Conservation (phyloP, 2,329 filamentous ascomycete species). For the Colletotrichum limetticola region DNA sequence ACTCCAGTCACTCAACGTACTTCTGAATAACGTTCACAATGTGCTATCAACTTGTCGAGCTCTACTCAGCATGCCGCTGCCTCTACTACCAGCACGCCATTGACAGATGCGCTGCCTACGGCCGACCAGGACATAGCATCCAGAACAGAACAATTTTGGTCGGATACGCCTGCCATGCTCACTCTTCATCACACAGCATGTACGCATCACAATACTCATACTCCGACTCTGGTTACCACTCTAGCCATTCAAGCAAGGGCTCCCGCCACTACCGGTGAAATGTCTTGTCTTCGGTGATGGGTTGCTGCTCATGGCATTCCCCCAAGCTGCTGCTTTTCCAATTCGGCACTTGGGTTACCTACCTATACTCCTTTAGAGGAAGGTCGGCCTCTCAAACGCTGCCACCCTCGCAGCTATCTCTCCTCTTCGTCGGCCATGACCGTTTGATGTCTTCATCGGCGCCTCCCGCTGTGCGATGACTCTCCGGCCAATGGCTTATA, state of each 20-base stretch:
- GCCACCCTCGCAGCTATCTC: constrained; percentile 60
- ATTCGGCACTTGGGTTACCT: constrained; percentile 57
- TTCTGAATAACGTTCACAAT: constrained; percentile 58
- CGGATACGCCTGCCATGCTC: constrained; percentile 78
- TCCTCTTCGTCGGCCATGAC: constrained; percentile 59
- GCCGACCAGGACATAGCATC: constrained; percentile 76
- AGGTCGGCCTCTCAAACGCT: constrained; percentile 46
- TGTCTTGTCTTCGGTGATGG: constrained; percentile 62
- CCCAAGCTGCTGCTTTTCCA: constrained; percentile 55
- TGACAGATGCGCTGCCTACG: constrained; percentile 82
- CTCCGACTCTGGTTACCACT: constrained; percentile 66
- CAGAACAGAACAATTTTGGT: constrained; percentile 83
- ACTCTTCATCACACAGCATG: constrained; percentile 53
- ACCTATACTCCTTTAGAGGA: constrained; percentile 59
- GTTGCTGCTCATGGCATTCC: constrained; percentile 53
- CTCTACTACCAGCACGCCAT: constrained; percentile 89
- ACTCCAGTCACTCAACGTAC: not conserved
- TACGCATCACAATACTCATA: constrained; percentile 55
- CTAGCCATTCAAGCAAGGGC: constrained; percentile 57
- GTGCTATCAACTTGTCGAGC: constrained; percentile 89
- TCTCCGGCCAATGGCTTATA: constrained; percentile 3
- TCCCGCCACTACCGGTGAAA: constrained; percentile 61
- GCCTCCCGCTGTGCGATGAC: constrained; percentile 38
- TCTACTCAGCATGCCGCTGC: constrained; percentile 88
- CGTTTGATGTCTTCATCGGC: constrained; percentile 52